A percentile compares a stretch with the other conserved stretches of the same genome.
These are phyloP conservation scores for Penicillium freii DNA, from an alignment of 2,329 filamentous ascomycete genomes.

Conservation along the genomic window DNA sequence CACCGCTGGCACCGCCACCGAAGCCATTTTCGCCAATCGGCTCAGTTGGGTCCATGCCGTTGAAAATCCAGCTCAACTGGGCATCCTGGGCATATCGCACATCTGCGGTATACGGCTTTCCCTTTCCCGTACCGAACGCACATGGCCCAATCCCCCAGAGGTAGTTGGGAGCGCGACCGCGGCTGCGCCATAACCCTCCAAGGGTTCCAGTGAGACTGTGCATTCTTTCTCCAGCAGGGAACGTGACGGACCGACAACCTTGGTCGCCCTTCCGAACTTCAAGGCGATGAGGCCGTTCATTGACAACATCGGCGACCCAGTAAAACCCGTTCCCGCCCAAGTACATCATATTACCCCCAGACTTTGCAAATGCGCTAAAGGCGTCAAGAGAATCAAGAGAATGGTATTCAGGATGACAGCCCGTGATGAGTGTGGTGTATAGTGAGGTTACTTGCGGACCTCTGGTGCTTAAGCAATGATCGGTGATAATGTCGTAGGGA, in stretches of 20 bases:
- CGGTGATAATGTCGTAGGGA: constrained; percentile 39
- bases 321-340: constrained; percentile 43
- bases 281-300: constrained; percentile 29
- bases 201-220: constrained; percentile 31
- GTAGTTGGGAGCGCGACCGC: constrained; percentile 31
- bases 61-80: not conserved
- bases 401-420: not conserved
- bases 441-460: constrained; percentile 15
- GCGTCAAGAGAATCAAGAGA: not conserved
- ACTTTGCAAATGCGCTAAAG: constrained; percentile 22
- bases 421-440: not conserved
- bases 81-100: not conserved
- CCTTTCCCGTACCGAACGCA: constrained; percentile 33
- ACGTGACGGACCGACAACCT: constrained; percentile 30
- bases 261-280: constrained; percentile 38
- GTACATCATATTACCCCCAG: constrained; percentile 40
- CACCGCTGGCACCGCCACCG: constrained; percentile 34
- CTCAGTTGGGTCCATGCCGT: constrained; percentile 12
- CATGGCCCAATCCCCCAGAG: constrained; percentile 34
- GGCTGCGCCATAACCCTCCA: constrained; percentile 37
- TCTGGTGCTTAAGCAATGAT: constrained; percentile 36
- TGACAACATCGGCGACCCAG: constrained; percentile 26
- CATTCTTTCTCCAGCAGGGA: constrained; percentile 32
- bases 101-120: constrained; percentile 22
- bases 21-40: constrained; percentile 21